phyloP scores from a whole-genome alignment of 2,329 filamentous ascomycete species.

The Fusarium sp. region DNA sequence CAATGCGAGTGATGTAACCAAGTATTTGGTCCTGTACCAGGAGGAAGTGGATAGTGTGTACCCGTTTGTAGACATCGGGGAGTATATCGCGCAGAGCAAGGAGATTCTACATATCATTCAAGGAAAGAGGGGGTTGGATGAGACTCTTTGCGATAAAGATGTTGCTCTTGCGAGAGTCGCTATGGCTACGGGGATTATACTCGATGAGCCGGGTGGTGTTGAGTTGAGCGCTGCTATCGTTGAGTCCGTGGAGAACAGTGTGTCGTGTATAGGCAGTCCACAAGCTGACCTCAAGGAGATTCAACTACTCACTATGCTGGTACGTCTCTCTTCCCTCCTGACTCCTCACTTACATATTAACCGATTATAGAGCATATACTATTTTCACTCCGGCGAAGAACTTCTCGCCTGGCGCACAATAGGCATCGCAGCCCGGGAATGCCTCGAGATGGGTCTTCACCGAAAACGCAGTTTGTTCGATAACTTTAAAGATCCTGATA shows the following conservation, averaged over 20 bases:
- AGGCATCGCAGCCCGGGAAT: slow-evolving; percentile 58
- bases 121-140: not conserved
- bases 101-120: slow-evolving; percentile 46
- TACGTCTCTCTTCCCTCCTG: slow-evolving; percentile 11
- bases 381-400: slow-evolving; percentile 61
- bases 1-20: slow-evolving; percentile 43
- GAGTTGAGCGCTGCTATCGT: slow-evolving; percentile 46
- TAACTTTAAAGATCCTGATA: slow-evolving; percentile 49
- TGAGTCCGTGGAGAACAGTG: slow-evolving; percentile 45
- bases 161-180: slow-evolving; percentile 51
- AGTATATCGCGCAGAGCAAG: slow-evolving; percentile 41
- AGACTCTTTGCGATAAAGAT: slow-evolving; percentile 39
- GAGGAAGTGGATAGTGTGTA: slow-evolving; percentile 55
- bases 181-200: slow-evolving; percentile 48
- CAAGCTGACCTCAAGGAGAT: slow-evolving; percentile 51
- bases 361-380: slow-evolving; percentile 50
- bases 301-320: slow-evolving; percentile 49
- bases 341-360: no score
- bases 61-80: slow-evolving; percentile 48
- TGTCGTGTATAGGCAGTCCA: slow-evolving; percentile 45
- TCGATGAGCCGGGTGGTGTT: slow-evolving; percentile 49
- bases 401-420: slow-evolving; percentile 61
- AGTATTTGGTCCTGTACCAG: slow-evolving; percentile 52
- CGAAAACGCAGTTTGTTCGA: slow-evolving; percentile 56
- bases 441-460: slow-evolving; percentile 62